Conservation (phyloP, 164 flowering plant species). For the Platanus orientalis region DNA sequence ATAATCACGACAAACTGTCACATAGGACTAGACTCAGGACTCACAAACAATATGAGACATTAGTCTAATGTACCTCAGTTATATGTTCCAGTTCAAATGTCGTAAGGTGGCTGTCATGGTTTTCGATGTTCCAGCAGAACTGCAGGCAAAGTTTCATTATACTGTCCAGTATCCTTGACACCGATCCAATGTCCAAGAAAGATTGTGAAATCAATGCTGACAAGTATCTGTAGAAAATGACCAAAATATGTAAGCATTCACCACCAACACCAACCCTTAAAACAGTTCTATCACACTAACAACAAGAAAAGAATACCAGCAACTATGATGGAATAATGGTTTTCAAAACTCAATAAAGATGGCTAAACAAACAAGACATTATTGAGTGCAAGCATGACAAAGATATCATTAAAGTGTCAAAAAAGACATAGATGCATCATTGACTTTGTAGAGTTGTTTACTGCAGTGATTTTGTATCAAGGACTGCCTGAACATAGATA, state of each 20-base stretch:
- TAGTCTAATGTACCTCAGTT: conserved; percentile 59
- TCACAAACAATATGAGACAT: not conserved
- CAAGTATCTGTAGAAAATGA: conserved; percentile 61
- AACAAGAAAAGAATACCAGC: not conserved
- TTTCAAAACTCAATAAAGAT: too few species aligned
- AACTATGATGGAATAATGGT: too few species aligned
- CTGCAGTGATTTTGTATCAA: too few species aligned
- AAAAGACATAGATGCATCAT: too few species aligned
- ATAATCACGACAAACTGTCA: too few species aligned
- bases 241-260: conserved; percentile 6
- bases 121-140: conserved; percentile 91
- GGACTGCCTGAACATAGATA: too few species aligned
- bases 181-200: conserved; percentile 95
- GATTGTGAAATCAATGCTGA: conserved; percentile 96
- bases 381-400: too few species aligned
- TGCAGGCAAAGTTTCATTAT: conserved; percentile 95
- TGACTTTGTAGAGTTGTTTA: too few species aligned
- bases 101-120: conserved; percentile 56
- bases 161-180: conserved; percentile 88
- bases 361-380: too few species aligned
- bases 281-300: not conserved
- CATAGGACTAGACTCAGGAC: not conserved
- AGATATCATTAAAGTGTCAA: too few species aligned
- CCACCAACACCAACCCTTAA: not conserved
- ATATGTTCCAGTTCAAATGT: conserved; percentile 69